Percentiles rank a stretch among this genome's conserved stretches.
Conservation (phyloP, 805 yeast genomes). For the Cyberlindnera mrakii region DNA sequence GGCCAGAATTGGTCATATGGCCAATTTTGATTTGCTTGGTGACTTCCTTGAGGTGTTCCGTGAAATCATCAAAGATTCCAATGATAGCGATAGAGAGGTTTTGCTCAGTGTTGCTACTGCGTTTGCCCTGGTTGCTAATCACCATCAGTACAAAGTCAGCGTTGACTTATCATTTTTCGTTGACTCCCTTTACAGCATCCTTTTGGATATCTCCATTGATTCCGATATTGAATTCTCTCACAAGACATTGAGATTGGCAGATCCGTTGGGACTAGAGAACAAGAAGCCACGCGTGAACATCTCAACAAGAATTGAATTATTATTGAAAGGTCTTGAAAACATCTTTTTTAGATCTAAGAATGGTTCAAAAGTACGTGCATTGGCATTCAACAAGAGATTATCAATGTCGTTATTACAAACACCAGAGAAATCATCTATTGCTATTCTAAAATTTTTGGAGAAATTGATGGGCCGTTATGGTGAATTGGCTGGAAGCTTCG, state of each 20-base stretch:
- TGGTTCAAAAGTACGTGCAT: constrained; percentile 60
- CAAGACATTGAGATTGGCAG: constrained; percentile 72
- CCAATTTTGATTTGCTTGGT: constrained; percentile 87
- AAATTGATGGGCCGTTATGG: constrained; percentile 68
- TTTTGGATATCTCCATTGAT: constrained; percentile 67
- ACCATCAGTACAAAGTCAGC: constrained; percentile 62
- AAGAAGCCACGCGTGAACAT: constrained; percentile 73
- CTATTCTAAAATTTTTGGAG: constrained; percentile 70
- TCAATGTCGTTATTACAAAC: constrained; percentile 62
- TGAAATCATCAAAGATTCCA: constrained; percentile 60
- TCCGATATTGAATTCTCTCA: constrained; percentile 83
- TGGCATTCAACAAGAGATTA: constrained; percentile 79
- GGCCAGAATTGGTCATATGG: constrained; percentile 85
- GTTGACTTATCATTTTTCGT: constrained; percentile 81
- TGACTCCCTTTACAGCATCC: constrained; percentile 61
- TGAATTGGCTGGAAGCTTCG: constrained; percentile 66
- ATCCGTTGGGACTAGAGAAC: constrained; percentile 51
- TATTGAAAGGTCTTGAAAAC: constrained; percentile 70
- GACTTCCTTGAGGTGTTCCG: constrained; percentile 86
- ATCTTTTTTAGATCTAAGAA: constrained; percentile 73
- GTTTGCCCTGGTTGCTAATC: constrained; percentile 75
- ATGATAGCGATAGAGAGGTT: constrained; percentile 54
- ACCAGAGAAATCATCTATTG: constrained; percentile 84
- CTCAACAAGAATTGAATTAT: constrained; percentile 81
- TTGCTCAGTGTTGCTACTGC: constrained; percentile 85